Conservation (phyloP, 768 basidiomycete species). For the Boletus barrowsii region DNA sequence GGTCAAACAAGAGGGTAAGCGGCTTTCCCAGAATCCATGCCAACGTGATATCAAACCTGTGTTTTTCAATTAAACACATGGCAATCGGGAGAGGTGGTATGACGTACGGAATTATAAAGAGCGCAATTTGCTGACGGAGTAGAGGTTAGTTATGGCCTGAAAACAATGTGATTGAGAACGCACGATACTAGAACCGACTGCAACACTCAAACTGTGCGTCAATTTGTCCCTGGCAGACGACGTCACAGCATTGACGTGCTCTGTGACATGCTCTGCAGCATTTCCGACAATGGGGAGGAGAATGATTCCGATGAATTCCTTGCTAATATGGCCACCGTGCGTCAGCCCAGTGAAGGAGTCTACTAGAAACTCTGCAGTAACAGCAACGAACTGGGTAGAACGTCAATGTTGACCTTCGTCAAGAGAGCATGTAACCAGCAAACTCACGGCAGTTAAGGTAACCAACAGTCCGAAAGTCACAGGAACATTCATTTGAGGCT, state of each 20-base stretch:
- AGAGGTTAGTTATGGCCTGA: neutral
- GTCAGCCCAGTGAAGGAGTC: slow-evolving; percentile 80
- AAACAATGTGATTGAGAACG: slow-evolving; percentile 23
- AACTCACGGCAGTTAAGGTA: slow-evolving; percentile 58
- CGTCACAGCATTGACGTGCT: slow-evolving; percentile 55
- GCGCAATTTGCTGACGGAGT: slow-evolving; percentile 59
- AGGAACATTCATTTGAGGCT: slow-evolving; percentile 51
- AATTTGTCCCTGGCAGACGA: slow-evolving; percentile 90
- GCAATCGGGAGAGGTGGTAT: neutral
- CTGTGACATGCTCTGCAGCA: slow-evolving; percentile 85
- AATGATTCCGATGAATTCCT: slow-evolving; percentile 84
- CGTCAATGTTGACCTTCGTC: neutral
- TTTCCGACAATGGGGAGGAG: slow-evolving; percentile 91
- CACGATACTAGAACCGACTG: slow-evolving; percentile 81
- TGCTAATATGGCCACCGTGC: slow-evolving; percentile 48
- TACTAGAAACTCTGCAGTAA: slow-evolving; percentile 68
- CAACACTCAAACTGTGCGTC: slow-evolving; percentile 81
- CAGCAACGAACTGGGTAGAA: slow-evolving; percentile 44
- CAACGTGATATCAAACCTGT: slow-evolving; percentile 70
- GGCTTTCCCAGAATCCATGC: slow-evolving; percentile 82
- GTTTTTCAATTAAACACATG: slow-evolving; percentile 11
- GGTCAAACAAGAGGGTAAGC: slow-evolving; percentile 80
- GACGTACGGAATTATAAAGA: slow-evolving; percentile 63
- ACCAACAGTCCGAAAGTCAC: slow-evolving; percentile 55
- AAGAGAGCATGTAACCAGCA: neutral